Conservation (phyloP, 345 rosid species). For the Ailanthus altissimus region DNA sequence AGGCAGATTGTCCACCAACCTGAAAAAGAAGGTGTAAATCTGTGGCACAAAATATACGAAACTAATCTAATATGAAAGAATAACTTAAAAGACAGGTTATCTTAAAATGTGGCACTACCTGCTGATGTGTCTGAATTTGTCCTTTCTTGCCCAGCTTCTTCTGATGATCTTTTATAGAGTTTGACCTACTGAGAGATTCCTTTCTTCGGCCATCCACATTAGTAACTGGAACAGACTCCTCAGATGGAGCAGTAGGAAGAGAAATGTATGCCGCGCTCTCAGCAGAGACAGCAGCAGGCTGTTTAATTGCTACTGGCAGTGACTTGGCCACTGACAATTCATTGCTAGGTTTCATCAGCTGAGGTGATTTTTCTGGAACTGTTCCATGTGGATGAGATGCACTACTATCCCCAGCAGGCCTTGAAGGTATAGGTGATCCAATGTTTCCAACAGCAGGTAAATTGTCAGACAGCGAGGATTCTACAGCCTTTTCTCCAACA, state of each 20-base stretch:
- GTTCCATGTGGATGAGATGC: slow-evolving; percentile 36
- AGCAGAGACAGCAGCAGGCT: slow-evolving; percentile 24
- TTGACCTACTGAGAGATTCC: slow-evolving; percentile 48
- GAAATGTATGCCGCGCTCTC: slow-evolving; percentile 24
- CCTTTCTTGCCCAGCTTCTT: slow-evolving; percentile 46
- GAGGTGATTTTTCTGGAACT: slow-evolving; percentile 36
- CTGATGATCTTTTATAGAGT: slow-evolving; percentile 56
- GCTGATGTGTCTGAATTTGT: slow-evolving; percentile 34
- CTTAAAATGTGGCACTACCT: slow-evolving; percentile 40
- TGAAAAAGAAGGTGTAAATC: slow-evolving; percentile 19
- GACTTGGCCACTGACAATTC: slow-evolving; percentile 38
- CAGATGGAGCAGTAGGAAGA: slow-evolving; percentile 27
- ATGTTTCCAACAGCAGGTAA: slow-evolving; percentile 42
- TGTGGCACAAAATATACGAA: neutral
- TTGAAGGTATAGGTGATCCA: slow-evolving; percentile 42
- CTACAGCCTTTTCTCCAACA: slow-evolving; percentile 42
- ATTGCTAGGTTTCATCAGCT: slow-evolving; percentile 35
- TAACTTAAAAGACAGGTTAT: neutral
- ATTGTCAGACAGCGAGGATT: slow-evolving; percentile 27
- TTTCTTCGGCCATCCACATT: slow-evolving; percentile 39
- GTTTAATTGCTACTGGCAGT: slow-evolving; percentile 30
- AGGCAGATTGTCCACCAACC: slow-evolving; percentile 39
- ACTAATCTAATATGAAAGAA: neutral
- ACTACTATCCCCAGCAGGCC: slow-evolving; percentile 39
- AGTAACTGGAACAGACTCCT: slow-evolving; percentile 29